Conservation (phyloP, 306 rosid species). For the Amphicarpaea edgeworthii region DNA sequence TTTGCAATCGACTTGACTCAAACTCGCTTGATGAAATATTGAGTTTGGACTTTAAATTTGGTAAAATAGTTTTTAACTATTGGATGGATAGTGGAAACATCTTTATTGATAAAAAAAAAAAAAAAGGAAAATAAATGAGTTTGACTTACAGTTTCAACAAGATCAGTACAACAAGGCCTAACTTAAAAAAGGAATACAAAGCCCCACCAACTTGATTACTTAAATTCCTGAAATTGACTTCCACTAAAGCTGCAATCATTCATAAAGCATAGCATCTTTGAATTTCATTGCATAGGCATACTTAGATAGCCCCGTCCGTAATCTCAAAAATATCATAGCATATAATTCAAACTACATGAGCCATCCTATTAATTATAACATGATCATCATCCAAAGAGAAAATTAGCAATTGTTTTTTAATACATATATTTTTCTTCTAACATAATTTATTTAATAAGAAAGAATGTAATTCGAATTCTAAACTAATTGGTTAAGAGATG, state of each 20-base stretch:
- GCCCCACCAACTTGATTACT: conserved; percentile 7
- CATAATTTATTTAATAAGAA: too few species aligned
- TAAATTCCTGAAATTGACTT: conserved; percentile 40
- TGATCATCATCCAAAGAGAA: background rate
- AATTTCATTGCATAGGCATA: conserved; percentile 31
- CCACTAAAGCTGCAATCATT: conserved; percentile 47
- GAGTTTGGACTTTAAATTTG: too few species aligned
- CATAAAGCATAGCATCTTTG: conserved; percentile 53
- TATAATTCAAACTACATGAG: background rate
- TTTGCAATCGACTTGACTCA: too few species aligned
- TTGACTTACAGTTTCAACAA: background rate
- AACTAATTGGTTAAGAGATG: too few species aligned
- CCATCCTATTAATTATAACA: background rate
- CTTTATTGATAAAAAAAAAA: background rate
- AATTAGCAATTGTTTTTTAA: too few species aligned
- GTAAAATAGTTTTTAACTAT: too few species aligned
- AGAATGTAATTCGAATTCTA: too few species aligned
- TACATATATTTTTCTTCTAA: too few species aligned
- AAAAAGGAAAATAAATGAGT: background rate
- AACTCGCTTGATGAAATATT: too few species aligned
- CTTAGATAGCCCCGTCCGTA: conserved; percentile 20
- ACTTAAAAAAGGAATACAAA: background rate
- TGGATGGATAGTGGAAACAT: too few species aligned
- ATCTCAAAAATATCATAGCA: conserved; percentile 19
- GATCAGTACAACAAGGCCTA: background rate